Percentiles rank a stretch among this genome's conserved stretches.
Evolutionary conservation across 2,329 filamentous ascomycete genomes (phyloP).

Genomic region (Fusarium vanettenii): DNA sequence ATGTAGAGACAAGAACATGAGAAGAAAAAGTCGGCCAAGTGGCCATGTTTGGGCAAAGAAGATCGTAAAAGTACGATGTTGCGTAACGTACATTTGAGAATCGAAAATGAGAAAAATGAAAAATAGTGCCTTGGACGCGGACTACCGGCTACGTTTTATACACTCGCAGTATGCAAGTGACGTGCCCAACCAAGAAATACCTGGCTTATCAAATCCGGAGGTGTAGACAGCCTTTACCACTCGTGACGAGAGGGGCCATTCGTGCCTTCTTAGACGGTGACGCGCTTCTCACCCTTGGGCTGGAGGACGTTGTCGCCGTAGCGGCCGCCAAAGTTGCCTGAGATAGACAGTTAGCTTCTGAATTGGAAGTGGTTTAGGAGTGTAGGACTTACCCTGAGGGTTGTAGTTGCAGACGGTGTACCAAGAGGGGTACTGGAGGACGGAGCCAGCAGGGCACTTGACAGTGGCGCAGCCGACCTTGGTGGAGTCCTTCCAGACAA

Average conservation of each 20-base stretch:
- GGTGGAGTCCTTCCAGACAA: constrained; percentile 55
- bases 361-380: background rate
- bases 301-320: constrained; percentile 63
- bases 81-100: constrained; percentile 52
- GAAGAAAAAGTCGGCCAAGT: constrained; percentile 36
- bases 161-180: constrained; percentile 27
- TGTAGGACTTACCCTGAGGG: constrained; percentile 70
- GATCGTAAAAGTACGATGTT: constrained; percentile 48
- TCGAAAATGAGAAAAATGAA: constrained; percentile 43
- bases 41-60: constrained; percentile 43
- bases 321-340: constrained; percentile 59
- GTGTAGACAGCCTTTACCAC: constrained; percentile 21
- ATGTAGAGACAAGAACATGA: constrained; percentile 36
- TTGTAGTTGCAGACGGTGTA: constrained; percentile 93
- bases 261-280: constrained; percentile 42
- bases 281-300: constrained; percentile 46
- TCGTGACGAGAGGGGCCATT: constrained; percentile 12
- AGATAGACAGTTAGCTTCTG: too few relatives aligned
- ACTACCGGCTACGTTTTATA: constrained; percentile 21
- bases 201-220: constrained; percentile 10
- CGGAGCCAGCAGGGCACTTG: constrained; percentile 68
- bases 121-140: constrained; percentile 31
- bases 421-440: constrained; percentile 65
- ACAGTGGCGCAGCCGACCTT: constrained; percentile 71
- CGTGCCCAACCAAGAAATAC: constrained; percentile 27